Conservation (phyloP, 2,329 filamentous ascomycete species). For the Lachnellula cervina region DNA sequence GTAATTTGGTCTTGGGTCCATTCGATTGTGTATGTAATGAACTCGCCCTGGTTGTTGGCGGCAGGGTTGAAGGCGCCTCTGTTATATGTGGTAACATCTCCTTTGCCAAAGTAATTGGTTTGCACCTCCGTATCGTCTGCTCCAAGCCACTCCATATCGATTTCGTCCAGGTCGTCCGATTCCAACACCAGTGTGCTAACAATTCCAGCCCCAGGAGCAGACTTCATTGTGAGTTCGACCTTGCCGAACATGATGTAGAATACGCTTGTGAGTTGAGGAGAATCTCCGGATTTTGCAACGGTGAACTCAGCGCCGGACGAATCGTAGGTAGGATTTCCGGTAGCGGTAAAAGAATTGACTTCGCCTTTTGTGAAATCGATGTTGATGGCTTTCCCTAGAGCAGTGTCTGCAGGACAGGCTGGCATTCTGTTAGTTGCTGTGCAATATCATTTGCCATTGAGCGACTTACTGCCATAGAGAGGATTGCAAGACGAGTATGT, state of each 20-base stretch:
- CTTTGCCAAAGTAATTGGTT: constrained; percentile 96
- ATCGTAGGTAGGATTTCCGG: constrained; percentile 68
- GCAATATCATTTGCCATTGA: background rate
- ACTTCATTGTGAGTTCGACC: constrained; percentile 79
- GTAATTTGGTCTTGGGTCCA: constrained; percentile 84
- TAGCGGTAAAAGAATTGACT: constrained; percentile 72
- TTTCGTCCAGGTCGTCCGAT: constrained; percentile 90
- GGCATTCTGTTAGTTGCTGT: constrained; percentile 19
- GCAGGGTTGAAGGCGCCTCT: constrained; percentile 75
- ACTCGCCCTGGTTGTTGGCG: constrained; percentile 63
- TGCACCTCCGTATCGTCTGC: constrained; percentile 74
- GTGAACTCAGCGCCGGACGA: constrained; percentile 77
- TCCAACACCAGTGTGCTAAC: constrained; percentile 89
- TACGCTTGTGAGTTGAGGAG: constrained; percentile 78
- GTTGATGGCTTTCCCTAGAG: constrained; percentile 74
- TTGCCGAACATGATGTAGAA: constrained; percentile 99
- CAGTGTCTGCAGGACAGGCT: constrained; percentile 70
- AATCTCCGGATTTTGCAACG: constrained; percentile 70
- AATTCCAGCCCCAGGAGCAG: constrained; percentile 83
- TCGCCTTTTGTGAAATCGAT: constrained; percentile 77
- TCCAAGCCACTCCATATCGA: constrained; percentile 96
- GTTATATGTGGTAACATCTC: constrained; percentile 78
- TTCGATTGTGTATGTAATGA: constrained; percentile 84
- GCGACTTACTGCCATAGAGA: constrained; percentile 34
- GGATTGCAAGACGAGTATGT: constrained; percentile 55